These are phyloP conservation scores for Didymosphaeria variabile DNA, from an alignment of 2,329 filamentous ascomycete genomes.

Conservation along the genomic window DNA sequence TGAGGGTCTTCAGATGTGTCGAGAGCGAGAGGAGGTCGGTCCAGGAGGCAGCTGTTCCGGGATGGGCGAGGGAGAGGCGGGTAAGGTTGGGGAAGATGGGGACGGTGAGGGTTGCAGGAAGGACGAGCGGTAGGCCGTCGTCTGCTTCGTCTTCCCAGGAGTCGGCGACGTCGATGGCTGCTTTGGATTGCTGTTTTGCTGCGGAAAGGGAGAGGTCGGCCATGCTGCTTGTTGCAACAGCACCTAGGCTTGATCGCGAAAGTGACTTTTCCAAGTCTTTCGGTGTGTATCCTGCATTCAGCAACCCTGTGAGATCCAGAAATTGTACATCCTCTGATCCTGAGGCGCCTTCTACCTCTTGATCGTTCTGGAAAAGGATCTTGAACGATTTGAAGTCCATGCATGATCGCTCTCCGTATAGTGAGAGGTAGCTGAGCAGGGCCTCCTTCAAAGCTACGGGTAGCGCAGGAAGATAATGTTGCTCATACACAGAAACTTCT, in stretches of 20 bases:
- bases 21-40: conserved; percentile 62
- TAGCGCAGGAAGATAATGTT: conserved; percentile 61
- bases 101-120: conserved; percentile 30
- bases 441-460: conserved; percentile 61
- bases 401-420: conserved; percentile 56
- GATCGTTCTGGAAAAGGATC: conserved; percentile 57
- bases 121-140: conserved; percentile 7
- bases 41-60: conserved; percentile 62
- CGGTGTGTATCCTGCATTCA: conserved; percentile 60
- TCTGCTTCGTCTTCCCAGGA: conserved; percentile 58
- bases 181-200: conserved; percentile 26
- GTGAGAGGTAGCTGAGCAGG: conserved; percentile 65
- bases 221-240: conserved; percentile 23
- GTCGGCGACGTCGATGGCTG: conserved; percentile 44
- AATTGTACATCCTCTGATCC: conserved; percentile 57
- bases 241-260: conserved; percentile 25
- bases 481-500: conserved; percentile 65
- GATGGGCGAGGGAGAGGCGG: conserved; percentile 66
- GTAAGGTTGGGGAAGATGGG: conserved; percentile 62
- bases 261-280: conserved; percentile 59
- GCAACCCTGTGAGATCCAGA: conserved; percentile 62
- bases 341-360: conserved; percentile 40
- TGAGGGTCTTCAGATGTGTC: conserved; percentile 63
- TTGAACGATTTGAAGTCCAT: conserved; percentile 58
- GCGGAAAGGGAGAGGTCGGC: conserved; percentile 24